Evolutionary conservation across 768 basidiomycete genomes (phyloP).

Genomic region (Amanita subjunquillea): DNA sequence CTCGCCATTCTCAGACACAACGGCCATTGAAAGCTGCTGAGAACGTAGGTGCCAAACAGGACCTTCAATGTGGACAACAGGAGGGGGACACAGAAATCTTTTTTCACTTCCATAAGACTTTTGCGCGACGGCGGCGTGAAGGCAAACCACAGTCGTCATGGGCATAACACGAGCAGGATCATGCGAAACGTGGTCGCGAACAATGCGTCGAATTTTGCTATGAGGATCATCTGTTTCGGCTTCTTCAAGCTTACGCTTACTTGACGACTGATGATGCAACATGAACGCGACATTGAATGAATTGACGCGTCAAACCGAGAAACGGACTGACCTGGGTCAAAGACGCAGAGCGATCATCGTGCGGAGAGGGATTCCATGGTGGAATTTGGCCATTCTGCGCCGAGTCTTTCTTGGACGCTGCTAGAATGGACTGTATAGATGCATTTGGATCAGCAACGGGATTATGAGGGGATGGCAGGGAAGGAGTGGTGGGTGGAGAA

Average conservation of each 20-base stretch:
- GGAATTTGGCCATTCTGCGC: conserved; percentile 30
- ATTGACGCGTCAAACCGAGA: conserved; percentile 2
- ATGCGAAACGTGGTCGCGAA: conserved; percentile 72
- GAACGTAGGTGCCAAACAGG: conserved; percentile 77
- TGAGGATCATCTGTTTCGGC: conserved; percentile 56
- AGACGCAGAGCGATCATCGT: conserved; percentile 18
- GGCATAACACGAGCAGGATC: conserved; percentile 69
- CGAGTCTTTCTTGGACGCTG: conserved; percentile 36
- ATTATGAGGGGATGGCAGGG: conserved; percentile 13
- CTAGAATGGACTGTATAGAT: conserved; percentile 41
- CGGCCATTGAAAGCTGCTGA: conserved; percentile 77
- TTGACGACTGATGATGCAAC: conserved; percentile 21
- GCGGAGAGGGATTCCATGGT: conserved; percentile 22
- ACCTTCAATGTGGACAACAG: conserved; percentile 86
- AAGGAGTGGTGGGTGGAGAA: conserved; percentile 6
- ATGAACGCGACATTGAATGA: conserved; percentile 4
- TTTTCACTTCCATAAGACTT: conserved; percentile 96
- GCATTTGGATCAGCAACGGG: conserved; percentile 30
- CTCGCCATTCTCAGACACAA: conserved; percentile 76
- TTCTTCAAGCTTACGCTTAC: conserved; percentile 72
- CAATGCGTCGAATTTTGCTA: conserved; percentile 74
- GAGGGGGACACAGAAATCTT: conserved; percentile 88
- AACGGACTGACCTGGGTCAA: conserved; percentile 27
- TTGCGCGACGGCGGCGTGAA: conserved; percentile 90
- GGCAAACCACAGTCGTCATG: conserved; percentile 85